A percentile compares a stretch with the other conserved stretches of the same genome.
These are phyloP conservation scores for Pseudogymnoascus sp. DNA, from an alignment of 2,329 filamentous ascomycete species.

Conservation along the genomic window DNA sequence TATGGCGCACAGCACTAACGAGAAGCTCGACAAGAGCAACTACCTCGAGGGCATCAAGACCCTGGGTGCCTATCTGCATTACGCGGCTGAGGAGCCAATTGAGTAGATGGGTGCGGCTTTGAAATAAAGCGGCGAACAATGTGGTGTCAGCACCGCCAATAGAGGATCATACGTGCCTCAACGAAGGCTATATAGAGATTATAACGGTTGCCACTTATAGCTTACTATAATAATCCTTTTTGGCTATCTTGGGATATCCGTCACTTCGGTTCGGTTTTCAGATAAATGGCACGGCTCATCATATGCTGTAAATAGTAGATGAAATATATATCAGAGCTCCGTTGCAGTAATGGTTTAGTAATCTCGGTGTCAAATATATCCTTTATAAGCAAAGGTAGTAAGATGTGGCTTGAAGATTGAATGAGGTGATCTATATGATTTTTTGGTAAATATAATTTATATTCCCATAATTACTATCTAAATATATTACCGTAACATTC, in stretches of 20 bases:
- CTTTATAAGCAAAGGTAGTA: background rate
- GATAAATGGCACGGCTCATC: background rate
- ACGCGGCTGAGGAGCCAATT: conserved; percentile 82
- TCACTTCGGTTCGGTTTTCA: background rate
- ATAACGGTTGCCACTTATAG: background rate
- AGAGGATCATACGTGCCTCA: background rate
- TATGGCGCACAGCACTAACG: conserved; percentile 94
- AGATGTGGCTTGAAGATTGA: background rate
- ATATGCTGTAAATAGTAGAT: conserved; percentile 1
- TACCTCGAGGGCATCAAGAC: conserved; percentile 98
- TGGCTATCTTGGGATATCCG: background rate
- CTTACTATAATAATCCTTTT: background rate
- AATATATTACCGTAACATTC: too few species aligned
- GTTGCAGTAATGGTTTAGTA: background rate
- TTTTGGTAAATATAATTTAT: background rate
- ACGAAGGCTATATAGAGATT: background rate
- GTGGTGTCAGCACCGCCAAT: background rate
- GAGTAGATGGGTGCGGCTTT: conserved; percentile 2
- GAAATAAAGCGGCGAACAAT: background rate
- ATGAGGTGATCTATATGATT: background rate
- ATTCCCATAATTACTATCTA: background rate
- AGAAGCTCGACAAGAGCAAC: conserved; percentile 94
- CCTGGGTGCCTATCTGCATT: conserved; percentile 89
- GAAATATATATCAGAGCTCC: background rate
- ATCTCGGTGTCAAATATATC: background rate